Conservation (phyloP, 345 rosid genomes). For the Combretum micranthum region DNA sequence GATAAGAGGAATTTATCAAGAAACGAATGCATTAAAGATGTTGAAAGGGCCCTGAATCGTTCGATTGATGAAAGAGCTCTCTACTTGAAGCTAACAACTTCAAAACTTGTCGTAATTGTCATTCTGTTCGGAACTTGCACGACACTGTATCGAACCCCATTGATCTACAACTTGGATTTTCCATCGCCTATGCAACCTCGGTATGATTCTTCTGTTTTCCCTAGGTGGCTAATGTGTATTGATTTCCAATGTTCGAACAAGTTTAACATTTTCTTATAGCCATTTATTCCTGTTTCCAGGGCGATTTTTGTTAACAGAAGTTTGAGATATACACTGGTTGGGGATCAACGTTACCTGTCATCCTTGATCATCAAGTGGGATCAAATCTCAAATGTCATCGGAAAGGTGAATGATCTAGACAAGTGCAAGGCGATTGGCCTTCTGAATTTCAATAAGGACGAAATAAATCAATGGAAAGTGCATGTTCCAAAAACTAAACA, state of each 20-base stretch:
- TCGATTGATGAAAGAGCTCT: constrained; percentile 47
- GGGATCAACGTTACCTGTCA: not conserved
- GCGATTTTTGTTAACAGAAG: no score
- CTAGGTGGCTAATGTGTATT: not conserved
- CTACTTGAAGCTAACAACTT: constrained; percentile 35
- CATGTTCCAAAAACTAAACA: not conserved
- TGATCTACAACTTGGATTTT: constrained; percentile 37
- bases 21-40: constrained; percentile 40
- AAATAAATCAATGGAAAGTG: not conserved
- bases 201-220: constrained; percentile 11
- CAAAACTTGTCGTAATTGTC: constrained; percentile 40
- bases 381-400: constrained; percentile 3
- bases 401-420: not conserved
- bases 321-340: not conserved
- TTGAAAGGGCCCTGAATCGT: constrained; percentile 45
- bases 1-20: constrained; percentile 36
- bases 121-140: constrained; percentile 46
- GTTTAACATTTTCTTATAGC: not conserved
- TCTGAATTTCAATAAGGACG: not conserved
- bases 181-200: constrained; percentile 25
- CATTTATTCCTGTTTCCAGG: not conserved
- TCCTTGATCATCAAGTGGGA: constrained; percentile 8
- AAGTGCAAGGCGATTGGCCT: not conserved
- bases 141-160: constrained; percentile 49
- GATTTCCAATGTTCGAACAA: not conserved